Conservation (phyloP, 345 rosid genomes). For the Boechera retrofracta region DNA sequence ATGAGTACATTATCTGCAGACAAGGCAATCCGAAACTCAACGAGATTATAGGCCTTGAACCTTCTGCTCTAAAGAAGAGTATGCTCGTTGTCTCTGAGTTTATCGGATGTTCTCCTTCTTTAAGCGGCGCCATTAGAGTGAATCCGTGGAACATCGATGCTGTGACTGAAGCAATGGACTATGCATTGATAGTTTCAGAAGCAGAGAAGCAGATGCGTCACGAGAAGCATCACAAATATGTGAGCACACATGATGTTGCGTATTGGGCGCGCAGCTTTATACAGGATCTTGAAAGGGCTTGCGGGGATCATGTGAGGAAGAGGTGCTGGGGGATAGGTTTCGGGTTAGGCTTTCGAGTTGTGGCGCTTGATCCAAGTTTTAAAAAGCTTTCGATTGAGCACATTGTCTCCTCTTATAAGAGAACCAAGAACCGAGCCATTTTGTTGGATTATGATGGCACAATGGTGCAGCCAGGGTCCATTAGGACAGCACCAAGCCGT, state of each 20-base stretch:
- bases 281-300: slow-evolving; percentile 93
- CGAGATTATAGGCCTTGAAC: slow-evolving; percentile 54
- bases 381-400: slow-evolving; percentile 85
- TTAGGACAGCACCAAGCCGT: slow-evolving; percentile 55
- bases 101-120: slow-evolving; percentile 90
- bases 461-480: slow-evolving; percentile 65
- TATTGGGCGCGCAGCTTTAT: slow-evolving; percentile 95
- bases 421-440: slow-evolving; percentile 81
- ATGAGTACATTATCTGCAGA: slow-evolving; percentile 81
- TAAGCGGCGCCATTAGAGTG: slow-evolving; percentile 91
- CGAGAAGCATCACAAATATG: slow-evolving; percentile 89
- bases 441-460: slow-evolving; percentile 93
- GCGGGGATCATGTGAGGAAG: slow-evolving; percentile 78
- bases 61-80: slow-evolving; percentile 65
- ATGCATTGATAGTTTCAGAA: slow-evolving; percentile 67
- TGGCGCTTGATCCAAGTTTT: slow-evolving; percentile 90
- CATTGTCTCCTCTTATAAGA: slow-evolving; percentile 85
- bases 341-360: slow-evolving; percentile 87
- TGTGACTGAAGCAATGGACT: slow-evolving; percentile 89
- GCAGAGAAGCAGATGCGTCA: slow-evolving; percentile 88
- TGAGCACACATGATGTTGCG: slow-evolving; percentile 92
- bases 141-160: slow-evolving; percentile 95
- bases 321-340: slow-evolving; percentile 97
- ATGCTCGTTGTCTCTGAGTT: slow-evolving; percentile 96
- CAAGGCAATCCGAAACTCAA: slow-evolving; percentile 80